phyloP scores from a whole-genome alignment of 23 red algal genomes.

The Gracilaria vermiculophylla region DNA sequence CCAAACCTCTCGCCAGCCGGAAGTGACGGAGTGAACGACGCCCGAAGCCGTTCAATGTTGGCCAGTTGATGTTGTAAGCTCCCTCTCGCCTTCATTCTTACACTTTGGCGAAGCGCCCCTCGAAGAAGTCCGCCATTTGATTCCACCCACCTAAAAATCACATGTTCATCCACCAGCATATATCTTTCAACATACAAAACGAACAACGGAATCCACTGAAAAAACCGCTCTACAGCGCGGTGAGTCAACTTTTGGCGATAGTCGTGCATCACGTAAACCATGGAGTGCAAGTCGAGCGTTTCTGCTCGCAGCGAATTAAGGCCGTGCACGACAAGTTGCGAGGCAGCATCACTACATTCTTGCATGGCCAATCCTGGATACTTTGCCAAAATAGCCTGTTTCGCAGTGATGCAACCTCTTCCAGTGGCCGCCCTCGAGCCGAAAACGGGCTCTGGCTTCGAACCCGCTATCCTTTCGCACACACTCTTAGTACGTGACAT shows the following conservation, averaged over 20 bases:
- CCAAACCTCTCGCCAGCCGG: constrained; percentile 57
- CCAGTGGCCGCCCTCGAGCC: constrained; percentile 34
- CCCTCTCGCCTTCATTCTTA: constrained; percentile 58
- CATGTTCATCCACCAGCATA: constrained; percentile 67
- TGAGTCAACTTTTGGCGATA: constrained; percentile 60
- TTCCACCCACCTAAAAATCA: constrained; percentile 56
- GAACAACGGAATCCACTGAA: constrained; percentile 71
- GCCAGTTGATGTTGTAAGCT: constrained; percentile 42
- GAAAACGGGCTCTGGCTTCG: constrained; percentile 39
- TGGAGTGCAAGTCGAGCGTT: constrained; percentile 57
- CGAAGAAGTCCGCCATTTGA: constrained; percentile 21
- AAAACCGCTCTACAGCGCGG: constrained; percentile 63
- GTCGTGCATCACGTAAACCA: constrained; percentile 52
- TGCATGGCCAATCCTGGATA: constrained; percentile 34
- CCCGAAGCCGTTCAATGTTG: constrained; percentile 26
- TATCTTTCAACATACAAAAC: constrained; percentile 54
- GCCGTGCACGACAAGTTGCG: constrained; percentile 32
- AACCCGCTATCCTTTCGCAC: constrained; percentile 35
- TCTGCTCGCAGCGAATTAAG: constrained; percentile 59
- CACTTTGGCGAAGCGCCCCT: constrained; percentile 26
- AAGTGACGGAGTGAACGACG: constrained; percentile 38
- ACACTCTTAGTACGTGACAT: constrained; percentile 39
- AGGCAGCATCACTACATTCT: background rate
- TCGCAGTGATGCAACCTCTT: constrained; percentile 9
- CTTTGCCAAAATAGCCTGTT: constrained; percentile 30